Base-by-base conservation (phyloP, 768 basidiomycete genomes). In the Phanerodontia chrysosporium region DNA sequence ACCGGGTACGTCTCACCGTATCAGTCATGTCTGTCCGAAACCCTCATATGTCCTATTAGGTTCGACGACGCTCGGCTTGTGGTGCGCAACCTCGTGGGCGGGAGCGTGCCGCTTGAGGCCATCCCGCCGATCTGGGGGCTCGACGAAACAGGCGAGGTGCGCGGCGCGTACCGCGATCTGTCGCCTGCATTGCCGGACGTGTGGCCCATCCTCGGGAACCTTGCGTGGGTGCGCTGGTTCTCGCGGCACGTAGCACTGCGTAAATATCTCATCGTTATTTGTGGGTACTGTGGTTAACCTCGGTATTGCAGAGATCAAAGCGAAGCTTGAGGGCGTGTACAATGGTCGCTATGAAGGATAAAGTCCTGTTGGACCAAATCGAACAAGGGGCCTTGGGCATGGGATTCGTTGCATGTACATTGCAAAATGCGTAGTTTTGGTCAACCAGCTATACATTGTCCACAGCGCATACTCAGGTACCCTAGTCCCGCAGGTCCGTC, bases 211-310 rank as follows among this genome's bases (percentile, higher is more conserved):
- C 74, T 84, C 70, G 86, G 83, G 8, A 86, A 86, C 64, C 64
- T 68, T 89, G 9, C 83, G 83, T 0, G 62, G 83, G 59, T 82
- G 80, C 58, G 87, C 0, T 88, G 87, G 77, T 78, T 86, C 68
- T 88, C 87, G 5, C 86, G 81, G 57, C 85, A 85, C 65, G 49
- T 88, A 32, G 86, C 84, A 0, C 73, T 88, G 52, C 85, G 85
- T 88, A 66, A 67, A 85, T 81, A 2, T 49, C 25, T 6, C 51
- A 18, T 27, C 6, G 48, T 27, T n/a, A 18, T 54, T 6, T 48
- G 6, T 21, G 8, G 45, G 16, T 7, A 6, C 45, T 8, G 8
- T n/a, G 45, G n/a, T 45, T 45, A 45, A n/a, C n/a, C 8, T 6
- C 22, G 45, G 22, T 18, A n/a, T n/a, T 45, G 14, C 32, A 45